phyloP scores from a whole-genome alignment of 768 basidiomycete species.

The Coprinellus micaceus region DNA sequence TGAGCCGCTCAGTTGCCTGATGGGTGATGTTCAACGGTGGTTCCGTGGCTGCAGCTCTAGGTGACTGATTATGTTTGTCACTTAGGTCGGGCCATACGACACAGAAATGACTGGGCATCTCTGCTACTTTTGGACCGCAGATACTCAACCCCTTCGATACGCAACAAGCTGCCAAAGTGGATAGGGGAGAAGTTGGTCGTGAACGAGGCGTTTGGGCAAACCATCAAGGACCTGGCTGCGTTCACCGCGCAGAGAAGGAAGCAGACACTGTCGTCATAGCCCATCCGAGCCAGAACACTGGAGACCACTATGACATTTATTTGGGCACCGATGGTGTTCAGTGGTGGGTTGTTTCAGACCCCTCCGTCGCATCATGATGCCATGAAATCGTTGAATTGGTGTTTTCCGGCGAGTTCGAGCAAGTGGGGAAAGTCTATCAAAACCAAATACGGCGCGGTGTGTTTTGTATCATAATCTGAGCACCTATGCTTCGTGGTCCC shows the following conservation, averaged over 20 bases:
- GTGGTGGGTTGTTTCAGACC: no score
- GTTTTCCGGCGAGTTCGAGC: no score
- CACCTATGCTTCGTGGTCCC: no score
- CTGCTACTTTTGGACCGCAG: slow-evolving; percentile 84
- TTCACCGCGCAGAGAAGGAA: slow-evolving; percentile 1
- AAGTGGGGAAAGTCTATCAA: no score
- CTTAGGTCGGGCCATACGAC: slow-evolving; percentile 88
- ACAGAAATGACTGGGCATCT: slow-evolving; percentile 87
- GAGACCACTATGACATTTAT: no score
- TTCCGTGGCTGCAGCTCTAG: neutral
- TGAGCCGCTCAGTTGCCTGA: slow-evolving; percentile 31
- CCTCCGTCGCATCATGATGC: no score
- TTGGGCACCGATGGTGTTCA: no score
- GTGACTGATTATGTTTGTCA: neutral
- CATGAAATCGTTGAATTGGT: no score
- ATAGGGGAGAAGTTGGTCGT: slow-evolving; percentile 62
- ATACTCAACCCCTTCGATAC: slow-evolving; percentile 66
- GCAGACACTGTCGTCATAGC: neutral
- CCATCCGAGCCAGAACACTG: no score
- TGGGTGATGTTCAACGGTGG: neutral
- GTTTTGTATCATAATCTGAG: no score
- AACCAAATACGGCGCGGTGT: no score
- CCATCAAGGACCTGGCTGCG: slow-evolving; percentile 57
- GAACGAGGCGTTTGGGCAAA: slow-evolving; percentile 66
- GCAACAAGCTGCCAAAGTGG: slow-evolving; percentile 86